Base-by-base conservation (phyloP, 495 filamentous ascomycete species). In the Penicillium longicatenatum region DNA sequence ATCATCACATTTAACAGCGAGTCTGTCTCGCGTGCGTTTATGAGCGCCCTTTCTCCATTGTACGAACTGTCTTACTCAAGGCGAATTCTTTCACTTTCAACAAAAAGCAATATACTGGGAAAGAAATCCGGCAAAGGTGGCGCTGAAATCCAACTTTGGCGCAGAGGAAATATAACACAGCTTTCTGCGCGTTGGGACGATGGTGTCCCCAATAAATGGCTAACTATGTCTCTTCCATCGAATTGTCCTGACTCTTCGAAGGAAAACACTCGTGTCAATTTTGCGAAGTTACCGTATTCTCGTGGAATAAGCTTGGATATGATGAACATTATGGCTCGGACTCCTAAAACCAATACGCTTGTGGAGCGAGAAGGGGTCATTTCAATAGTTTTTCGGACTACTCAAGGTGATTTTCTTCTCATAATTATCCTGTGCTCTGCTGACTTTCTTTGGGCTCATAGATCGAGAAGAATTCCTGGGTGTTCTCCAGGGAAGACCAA, bases 101-200 rank as follows among this genome's bases (percentile, higher is more conserved):
- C 68, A 5, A 75, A 76, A 55, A 45, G 50, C 0, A 67, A 64
- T 35, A 22, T 69, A 11, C 65, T 72, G 17, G 53, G 63, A 1
- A 66, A 63, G 1, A 73, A 64, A 11, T 71, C 67, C 2, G 62
- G 61, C 39, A 78, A 74, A 50, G 72, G 75, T 0, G 54, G 50
- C 8, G 64, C 72, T 0, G 69, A 74, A 26, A 54, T 73, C 1
- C 72, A 78, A 55, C 51, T 78, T 10, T 77, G 75, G 75, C 66
- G 59, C 14, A 65, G 64, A 2, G 63, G 63, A 9, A 61, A 55
- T 4, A 17, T 44, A 9, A 52, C 66, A n/a, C 67, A 67, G 22
- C 62, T 74, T 30, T 65, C 70, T 20, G 62, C 69, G 0, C 67
- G 74, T 8, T 75, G 74, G 74, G 59, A 63, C 14, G 68, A 70